A percentile compares a stretch with the other conserved stretches of the same genome.
Conservation (phyloP, 306 rosid species). For the Citrullus amarus region DNA sequence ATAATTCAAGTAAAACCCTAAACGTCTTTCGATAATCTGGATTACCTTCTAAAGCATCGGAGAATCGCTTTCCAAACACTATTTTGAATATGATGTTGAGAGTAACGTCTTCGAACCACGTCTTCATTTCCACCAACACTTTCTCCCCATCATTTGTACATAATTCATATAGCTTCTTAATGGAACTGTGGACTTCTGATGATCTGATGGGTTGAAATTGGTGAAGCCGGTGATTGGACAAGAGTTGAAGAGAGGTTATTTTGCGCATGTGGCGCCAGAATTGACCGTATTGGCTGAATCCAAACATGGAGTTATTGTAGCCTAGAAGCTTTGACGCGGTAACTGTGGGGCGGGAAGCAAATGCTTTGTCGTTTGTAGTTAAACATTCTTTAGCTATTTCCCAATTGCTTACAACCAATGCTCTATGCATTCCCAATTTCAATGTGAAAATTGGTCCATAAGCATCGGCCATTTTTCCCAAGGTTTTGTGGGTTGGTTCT, state of each 20-base stretch:
- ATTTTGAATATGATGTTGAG: slow-evolving; percentile 33
- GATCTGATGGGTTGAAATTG: slow-evolving; percentile 24
- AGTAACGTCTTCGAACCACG: slow-evolving; percentile 23
- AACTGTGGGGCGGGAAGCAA: slow-evolving; percentile 41
- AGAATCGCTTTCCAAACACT: slow-evolving; percentile 6
- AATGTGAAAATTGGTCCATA: slow-evolving; percentile 15
- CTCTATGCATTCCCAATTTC: slow-evolving; percentile 20
- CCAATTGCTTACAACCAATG: slow-evolving; percentile 40
- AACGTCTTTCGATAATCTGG: slow-evolving; percentile 32
- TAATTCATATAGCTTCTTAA: neutral
- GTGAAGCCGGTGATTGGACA: slow-evolving; percentile 22
- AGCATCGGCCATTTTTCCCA: slow-evolving; percentile 18
- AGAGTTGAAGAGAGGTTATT: slow-evolving; percentile 30
- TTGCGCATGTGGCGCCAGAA: slow-evolving; percentile 43
- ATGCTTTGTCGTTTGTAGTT: slow-evolving; percentile 37
- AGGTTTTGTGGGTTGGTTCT: neutral
- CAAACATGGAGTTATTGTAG: slow-evolving; percentile 40
- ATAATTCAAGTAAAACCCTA: slow-evolving; percentile 26
- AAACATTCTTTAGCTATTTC: slow-evolving; percentile 49
- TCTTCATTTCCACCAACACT: neutral
- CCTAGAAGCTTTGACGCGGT: slow-evolving; percentile 36
- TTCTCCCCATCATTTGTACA: neutral
- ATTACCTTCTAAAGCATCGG: slow-evolving; percentile 15
- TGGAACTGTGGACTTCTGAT: slow-evolving; percentile 20
- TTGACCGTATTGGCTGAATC: slow-evolving; percentile 34